Conservation (phyloP, 805 yeast species). For the Candida maris region DNA sequence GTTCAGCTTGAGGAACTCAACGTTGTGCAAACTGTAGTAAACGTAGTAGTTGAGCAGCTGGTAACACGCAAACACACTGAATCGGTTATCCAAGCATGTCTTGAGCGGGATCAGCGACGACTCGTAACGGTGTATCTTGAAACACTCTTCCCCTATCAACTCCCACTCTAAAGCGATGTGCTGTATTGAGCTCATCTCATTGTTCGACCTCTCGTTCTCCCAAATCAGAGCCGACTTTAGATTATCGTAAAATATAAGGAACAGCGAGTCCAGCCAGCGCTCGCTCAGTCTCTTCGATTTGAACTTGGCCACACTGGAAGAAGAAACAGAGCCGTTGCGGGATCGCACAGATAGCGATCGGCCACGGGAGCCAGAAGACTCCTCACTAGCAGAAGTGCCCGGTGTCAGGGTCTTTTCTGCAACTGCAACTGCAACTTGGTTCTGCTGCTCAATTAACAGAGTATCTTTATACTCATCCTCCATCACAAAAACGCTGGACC, state of each 20-base stretch:
- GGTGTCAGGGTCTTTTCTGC: slow-evolving; percentile 5
- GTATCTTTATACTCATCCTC: slow-evolving; percentile 53
- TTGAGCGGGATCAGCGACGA: slow-evolving; percentile 51
- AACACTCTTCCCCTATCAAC: slow-evolving; percentile 55
- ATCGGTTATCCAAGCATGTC: slow-evolving; percentile 53
- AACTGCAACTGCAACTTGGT: slow-evolving; percentile 5
- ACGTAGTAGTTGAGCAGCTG: slow-evolving; percentile 46
- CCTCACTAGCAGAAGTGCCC: slow-evolving; percentile 1
- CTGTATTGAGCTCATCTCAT: slow-evolving; percentile 28
- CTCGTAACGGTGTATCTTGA: slow-evolving; percentile 44
- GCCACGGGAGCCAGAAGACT: slow-evolving; percentile 8
- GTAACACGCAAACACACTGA: slow-evolving; percentile 56
- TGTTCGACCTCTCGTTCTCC: slow-evolving; percentile 29
- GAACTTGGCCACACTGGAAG: slow-evolving; percentile 26
- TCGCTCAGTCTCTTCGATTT: slow-evolving; percentile 58
- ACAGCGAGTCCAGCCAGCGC: slow-evolving; percentile 68
- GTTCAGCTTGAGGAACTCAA: slow-evolving; percentile 25
- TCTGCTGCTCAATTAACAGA: slow-evolving; percentile 16
- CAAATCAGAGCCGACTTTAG: slow-evolving; percentile 72
- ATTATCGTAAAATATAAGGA: slow-evolving; percentile 66
- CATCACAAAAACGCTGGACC: slow-evolving; percentile 79
- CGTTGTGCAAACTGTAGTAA: slow-evolving; percentile 18
- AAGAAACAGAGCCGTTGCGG: slow-evolving; percentile 18
- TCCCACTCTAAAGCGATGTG: slow-evolving; percentile 76
- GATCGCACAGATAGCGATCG: slow-evolving; percentile 19